A percentile compares a stretch with the other conserved stretches of the same genome.
Conservation (phyloP, 345 rosid species). For the Eucalyptus erythrocorys region DNA sequence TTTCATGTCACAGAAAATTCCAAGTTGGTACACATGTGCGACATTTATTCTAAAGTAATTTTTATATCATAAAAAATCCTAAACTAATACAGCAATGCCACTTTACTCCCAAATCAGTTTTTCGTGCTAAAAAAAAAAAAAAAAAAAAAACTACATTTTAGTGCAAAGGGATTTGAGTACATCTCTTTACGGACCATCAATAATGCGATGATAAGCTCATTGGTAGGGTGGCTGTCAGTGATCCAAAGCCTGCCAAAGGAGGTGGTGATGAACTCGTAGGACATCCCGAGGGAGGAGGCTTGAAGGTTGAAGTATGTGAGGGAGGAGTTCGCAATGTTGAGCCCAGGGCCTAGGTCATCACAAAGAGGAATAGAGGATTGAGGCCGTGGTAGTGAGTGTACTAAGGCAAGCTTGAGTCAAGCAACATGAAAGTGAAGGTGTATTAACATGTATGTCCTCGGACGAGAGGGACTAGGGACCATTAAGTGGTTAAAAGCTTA, state of each 20-base stretch:
- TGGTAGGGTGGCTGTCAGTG: constrained; percentile 13
- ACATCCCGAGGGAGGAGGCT: constrained; percentile 18
- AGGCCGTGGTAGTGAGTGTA: not conserved
- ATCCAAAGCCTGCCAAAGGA: constrained; percentile 13
- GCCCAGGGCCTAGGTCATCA: not conserved
- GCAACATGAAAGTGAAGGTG: not conserved
- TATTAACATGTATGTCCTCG: not conserved
- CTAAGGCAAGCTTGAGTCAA: not conserved
- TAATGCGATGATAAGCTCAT: not conserved
- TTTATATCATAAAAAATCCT: too few species aligned
- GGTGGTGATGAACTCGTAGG: constrained; percentile 14
- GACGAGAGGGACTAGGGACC: not conserved
- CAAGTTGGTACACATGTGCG: too few species aligned
- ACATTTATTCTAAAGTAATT: too few species aligned
- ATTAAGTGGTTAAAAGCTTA: not conserved
- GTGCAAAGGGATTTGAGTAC: constrained; percentile 12
- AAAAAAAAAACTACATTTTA: too few species aligned
- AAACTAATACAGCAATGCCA: too few species aligned
- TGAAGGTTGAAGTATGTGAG: constrained; percentile 16
- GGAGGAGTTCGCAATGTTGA: not conserved
- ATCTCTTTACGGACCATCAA: constrained; percentile 16
- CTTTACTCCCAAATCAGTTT: too few species aligned
- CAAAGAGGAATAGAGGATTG: not conserved
- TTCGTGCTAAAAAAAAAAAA: too few species aligned
- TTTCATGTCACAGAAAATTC: too few species aligned